Percentiles rank a stretch among this genome's conserved stretches.
Evolutionary conservation across 192 early-diverging fungal genomes (phyloP).

Genomic region (Spinellus fusiger): DNA sequence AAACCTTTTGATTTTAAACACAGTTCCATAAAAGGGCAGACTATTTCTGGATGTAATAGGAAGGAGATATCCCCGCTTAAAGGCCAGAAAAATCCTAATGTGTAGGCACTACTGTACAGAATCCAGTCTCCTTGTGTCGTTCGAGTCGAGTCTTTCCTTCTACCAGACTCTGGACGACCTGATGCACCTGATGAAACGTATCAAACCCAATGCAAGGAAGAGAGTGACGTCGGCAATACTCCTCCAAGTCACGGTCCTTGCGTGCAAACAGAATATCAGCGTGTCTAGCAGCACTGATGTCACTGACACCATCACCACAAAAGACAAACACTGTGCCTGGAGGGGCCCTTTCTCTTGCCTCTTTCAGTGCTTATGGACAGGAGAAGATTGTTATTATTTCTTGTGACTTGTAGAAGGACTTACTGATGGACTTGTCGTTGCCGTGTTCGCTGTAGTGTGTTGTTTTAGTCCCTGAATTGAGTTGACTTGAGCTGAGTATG

Average conservation of each 20-base stretch:
- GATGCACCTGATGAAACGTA: constrained; percentile 45
- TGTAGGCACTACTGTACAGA: constrained; percentile 12
- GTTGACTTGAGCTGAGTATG: background rate
- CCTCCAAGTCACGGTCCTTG: constrained; percentile 61
- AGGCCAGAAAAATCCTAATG: background rate
- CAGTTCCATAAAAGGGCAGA: too few relatives aligned
- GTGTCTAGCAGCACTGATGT: constrained; percentile 68
- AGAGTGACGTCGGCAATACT: constrained; percentile 54
- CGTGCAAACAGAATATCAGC: constrained; percentile 74
- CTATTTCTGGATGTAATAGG: background rate
- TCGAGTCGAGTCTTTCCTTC: constrained; percentile 12
- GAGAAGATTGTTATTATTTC: background rate
- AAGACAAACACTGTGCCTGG: constrained; percentile 52
- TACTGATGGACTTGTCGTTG: constrained; percentile 58
- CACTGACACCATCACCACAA: constrained; percentile 75
- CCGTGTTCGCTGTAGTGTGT: constrained; percentile 39
- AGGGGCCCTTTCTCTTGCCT: constrained; percentile 18
- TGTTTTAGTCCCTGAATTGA: background rate
- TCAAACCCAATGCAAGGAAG: constrained; percentile 52
- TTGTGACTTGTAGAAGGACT: background rate
- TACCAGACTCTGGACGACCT: constrained; percentile 17
- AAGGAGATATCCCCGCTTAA: background rate
- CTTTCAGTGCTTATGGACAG: constrained; percentile 14
- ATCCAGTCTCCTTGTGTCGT: constrained; percentile 23
- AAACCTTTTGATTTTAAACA: too few relatives aligned